Base-by-base conservation (phyloP, 805 yeast species). In the Tetrapisispora nanseiensis region DNA sequence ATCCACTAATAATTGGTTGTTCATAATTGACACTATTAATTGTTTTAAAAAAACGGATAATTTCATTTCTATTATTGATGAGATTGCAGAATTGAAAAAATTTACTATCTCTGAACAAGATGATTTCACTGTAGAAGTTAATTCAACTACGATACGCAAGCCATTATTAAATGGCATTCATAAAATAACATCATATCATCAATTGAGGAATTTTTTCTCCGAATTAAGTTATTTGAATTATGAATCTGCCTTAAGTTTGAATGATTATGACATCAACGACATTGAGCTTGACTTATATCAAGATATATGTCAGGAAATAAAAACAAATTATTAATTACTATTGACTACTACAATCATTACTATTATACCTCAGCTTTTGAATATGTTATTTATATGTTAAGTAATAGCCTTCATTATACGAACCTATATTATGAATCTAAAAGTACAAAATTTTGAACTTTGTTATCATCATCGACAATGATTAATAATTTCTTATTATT, bases 1-100 rank as follows among this genome's bases (percentile, higher is more conserved):
- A 55, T 76, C 60, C 56, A 63, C 63, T 8, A 63, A 75, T 47
- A 92, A 86, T 53, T 90, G 97, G 97, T 66, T 92, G 2, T 92
- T 86, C 55, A 74, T 90, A 10, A 71, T 79, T 22, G 86, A 82
- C 51, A 78, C 75, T 15, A 69, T 78, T 15, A 80, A 78, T 45
- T 77, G 81, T 16, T 69, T 74, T 24, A 71, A 68, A 51, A 68
- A 70, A 45, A 63, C 56, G 4, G 52, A 54, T 23, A 53, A 61
- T 8, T 60, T 47, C 37, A 48, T 61, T 33, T 48, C 63, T 0
- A 51, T 78, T 12, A 62, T 77, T 20, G 87, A 81, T 45, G 59
- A 64, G 45, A 59, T 75, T 9, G 60, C 70, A 4, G 58, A 54
- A 30, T 51, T 53, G 44, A 65, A 59, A 42, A 67, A 68, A n/a